Conservation (phyloP, 164 flowering plant species). For the Tetracentron sinense region DNA sequence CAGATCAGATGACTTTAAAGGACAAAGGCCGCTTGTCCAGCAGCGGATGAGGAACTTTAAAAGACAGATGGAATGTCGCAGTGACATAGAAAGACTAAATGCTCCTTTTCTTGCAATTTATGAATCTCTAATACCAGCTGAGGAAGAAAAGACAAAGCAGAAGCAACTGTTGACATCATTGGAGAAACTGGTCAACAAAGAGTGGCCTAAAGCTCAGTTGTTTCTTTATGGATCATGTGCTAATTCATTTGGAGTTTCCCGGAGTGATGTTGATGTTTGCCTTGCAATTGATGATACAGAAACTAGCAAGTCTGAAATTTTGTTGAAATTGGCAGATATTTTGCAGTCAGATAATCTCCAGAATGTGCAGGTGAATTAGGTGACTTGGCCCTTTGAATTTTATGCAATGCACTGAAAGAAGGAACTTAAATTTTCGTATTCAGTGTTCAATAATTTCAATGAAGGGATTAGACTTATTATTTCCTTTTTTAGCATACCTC, state of each 20-base stretch:
- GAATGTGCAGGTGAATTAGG: slow-evolving; percentile 77
- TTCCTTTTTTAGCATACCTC: too few species aligned
- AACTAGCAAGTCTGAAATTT: slow-evolving; percentile 61
- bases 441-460: background rate
- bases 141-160: slow-evolving; percentile 90
- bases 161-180: slow-evolving; percentile 53
- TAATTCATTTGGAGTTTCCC: slow-evolving; percentile 87
- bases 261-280: slow-evolving; percentile 96
- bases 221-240: slow-evolving; percentile 95
- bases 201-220: slow-evolving; percentile 87
- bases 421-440: too few species aligned
- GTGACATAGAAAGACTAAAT: slow-evolving; percentile 55
- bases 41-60: slow-evolving; percentile 50
- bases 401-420: too few species aligned
- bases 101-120: slow-evolving; percentile 58
- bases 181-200: slow-evolving; percentile 70
- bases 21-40: slow-evolving; percentile 41
- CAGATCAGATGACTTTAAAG: slow-evolving; percentile 56
- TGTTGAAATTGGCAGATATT: slow-evolving; percentile 82
- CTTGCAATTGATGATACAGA: slow-evolving; percentile 57
- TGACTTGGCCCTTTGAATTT: background rate
- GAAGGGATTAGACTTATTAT: background rate
- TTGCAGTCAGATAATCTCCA: slow-evolving; percentile 73
- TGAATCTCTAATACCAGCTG: slow-evolving; percentile 77
- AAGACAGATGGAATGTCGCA: slow-evolving; percentile 49